Evolutionary conservation across 805 yeast species (phyloP).

Genomic region (Zygoascus biomembranicola): DNA sequence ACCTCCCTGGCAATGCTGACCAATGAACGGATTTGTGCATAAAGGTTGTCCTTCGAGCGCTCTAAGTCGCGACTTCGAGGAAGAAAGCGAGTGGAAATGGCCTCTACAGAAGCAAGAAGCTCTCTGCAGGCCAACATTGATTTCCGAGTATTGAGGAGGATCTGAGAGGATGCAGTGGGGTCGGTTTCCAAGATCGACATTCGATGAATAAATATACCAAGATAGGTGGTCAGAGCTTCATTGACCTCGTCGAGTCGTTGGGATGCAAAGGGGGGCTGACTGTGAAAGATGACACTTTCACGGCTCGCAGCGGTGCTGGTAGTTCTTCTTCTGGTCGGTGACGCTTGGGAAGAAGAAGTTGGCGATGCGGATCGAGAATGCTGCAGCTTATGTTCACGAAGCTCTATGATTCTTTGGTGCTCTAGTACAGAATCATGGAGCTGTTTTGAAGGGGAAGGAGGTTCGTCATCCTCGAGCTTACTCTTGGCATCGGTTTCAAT

Average conservation of each 20-base stretch:
- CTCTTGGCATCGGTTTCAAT: constrained; percentile 14
- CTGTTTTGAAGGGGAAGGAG: not conserved
- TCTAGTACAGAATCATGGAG: not conserved
- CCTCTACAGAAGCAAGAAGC: constrained; percentile 30
- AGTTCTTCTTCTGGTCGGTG: not conserved
- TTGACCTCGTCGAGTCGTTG: constrained; percentile 29
- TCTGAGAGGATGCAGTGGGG: constrained; percentile 24
- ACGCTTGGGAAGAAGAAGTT: not conserved
- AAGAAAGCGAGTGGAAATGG: constrained; percentile 19
- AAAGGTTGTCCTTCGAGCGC: constrained; percentile 26
- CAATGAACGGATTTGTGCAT: constrained; percentile 26
- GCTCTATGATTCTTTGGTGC: not conserved
- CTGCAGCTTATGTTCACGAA: not conserved
- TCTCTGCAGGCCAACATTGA: constrained; percentile 34
- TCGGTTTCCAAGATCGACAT: constrained; percentile 21
- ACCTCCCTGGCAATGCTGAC: constrained; percentile 31
- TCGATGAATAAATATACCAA: constrained; percentile 27
- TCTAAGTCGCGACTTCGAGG: constrained; percentile 26
- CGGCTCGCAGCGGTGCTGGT: constrained; percentile 8
- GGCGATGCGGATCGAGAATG: not conserved
- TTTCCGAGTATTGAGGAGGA: constrained; percentile 30
- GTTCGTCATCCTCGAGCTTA: constrained; percentile 6
- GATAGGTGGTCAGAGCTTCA: constrained; percentile 28
- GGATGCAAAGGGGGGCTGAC: constrained; percentile 23
- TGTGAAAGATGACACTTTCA: constrained; percentile 20